A percentile compares a stretch with the other conserved stretches of the same genome.
Conservation (phyloP, 371 early-diverging fungal species). For the Apophysomyces sp. region DNA sequence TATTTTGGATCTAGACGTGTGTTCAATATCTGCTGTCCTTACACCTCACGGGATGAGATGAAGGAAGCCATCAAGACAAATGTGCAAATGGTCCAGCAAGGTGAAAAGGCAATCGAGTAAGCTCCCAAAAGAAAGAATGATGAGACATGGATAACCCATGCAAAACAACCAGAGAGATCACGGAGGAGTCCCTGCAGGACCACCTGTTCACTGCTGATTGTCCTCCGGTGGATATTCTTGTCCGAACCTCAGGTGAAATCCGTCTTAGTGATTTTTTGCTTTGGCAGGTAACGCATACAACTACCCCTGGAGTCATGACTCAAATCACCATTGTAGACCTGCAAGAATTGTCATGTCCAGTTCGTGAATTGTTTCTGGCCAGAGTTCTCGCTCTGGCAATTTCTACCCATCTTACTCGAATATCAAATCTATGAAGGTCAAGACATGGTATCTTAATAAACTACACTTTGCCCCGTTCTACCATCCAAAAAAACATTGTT, state of each 20-base stretch:
- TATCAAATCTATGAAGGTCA: conserved; percentile 68
- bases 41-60: conserved; percentile 96
- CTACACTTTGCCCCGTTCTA: background rate
- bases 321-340: conserved; percentile 33
- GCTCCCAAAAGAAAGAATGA: background rate
- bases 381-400: conserved; percentile 87
- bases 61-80: conserved; percentile 56
- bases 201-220: conserved; percentile 69
- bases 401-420: conserved; percentile 78
- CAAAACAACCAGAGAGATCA: conserved; percentile 55
- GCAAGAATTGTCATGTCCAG: conserved; percentile 73
- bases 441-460: background rate
- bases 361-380: conserved; percentile 94
- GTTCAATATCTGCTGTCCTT: conserved; percentile 96
- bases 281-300: conserved; percentile 96
- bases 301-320: no score
- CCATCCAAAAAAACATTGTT: background rate
- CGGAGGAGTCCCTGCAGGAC: conserved; percentile 59
- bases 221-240: conserved; percentile 90
- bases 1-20: conserved; percentile 49
- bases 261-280: conserved; percentile 97
- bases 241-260: conserved; percentile 97
- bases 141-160: background rate
- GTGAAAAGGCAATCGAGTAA: conserved; percentile 52
- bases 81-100: conserved; percentile 55